phyloP scores from a whole-genome alignment of 129 eudicot species.

The carrot (Daucus carota) region DH1_v3.0 NC_030389.2:40770001-40770500 shows the following conservation, averaged over 20 bases:
- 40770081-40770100: constrained; percentile 41
- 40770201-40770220: constrained; percentile 14
- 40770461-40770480: background rate
- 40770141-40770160: constrained; percentile 5
- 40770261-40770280: constrained; percentile 19
- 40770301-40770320: constrained; percentile 24
- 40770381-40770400: constrained; percentile 7
- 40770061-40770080: background rate
- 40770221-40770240: constrained; percentile 10
- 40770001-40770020: constrained; percentile 43
- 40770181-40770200: constrained; percentile 20
- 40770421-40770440: constrained; percentile 1
- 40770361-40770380: constrained; percentile 41
- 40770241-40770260: constrained; percentile 15
- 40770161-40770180: constrained; percentile 9
- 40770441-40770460: constrained; percentile 1
- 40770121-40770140: constrained; percentile 57
- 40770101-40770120: constrained; percentile 59
- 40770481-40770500: background rate
- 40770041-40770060: constrained; percentile 16
- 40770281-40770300: constrained; percentile 4
- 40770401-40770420: background rate
- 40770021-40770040: constrained; percentile 36
- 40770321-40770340: constrained; percentile 42
- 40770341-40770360: constrained; percentile 39